phyloP scores from a whole-genome alignment of 345 rosid genomes.

The Lepidium sativum region DNA sequence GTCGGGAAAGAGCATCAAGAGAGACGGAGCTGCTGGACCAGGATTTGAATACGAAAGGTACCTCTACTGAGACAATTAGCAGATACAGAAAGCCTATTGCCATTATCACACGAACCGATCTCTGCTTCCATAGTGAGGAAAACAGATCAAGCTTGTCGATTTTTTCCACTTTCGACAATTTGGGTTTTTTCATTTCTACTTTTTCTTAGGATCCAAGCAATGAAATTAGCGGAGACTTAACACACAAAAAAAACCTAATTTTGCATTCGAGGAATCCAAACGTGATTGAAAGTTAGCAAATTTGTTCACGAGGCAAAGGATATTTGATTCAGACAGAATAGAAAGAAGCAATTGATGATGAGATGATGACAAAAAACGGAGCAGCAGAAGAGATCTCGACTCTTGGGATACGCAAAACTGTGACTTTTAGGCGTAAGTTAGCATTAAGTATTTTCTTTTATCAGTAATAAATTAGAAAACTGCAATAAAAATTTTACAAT shows the following conservation, averaged over 20 bases:
- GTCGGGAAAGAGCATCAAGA: conserved; percentile 39
- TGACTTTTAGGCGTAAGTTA: conserved; percentile 11
- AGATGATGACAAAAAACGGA: not conserved
- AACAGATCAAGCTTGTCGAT: conserved; percentile 36
- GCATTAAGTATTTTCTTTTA: not conserved
- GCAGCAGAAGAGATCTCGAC: conserved; percentile 12
- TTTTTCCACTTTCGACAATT: conserved; percentile 34
- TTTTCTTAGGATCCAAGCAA: conserved; percentile 27
- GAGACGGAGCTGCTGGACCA: conserved; percentile 37
- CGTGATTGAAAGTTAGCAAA: not conserved
- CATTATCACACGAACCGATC: conserved; percentile 62
- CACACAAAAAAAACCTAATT: not conserved
- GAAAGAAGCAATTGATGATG: conserved; percentile 1
- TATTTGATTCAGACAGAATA: too few species aligned
- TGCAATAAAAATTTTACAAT: too few species aligned
- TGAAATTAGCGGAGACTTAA: not conserved
- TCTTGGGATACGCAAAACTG: not conserved
- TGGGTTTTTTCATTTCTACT: conserved; percentile 49
- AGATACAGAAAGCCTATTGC: conserved; percentile 48
- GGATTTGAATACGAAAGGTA: conserved; percentile 68
- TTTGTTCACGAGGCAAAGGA: not conserved
- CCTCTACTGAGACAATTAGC: conserved; percentile 56
- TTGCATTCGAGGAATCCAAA: not conserved
- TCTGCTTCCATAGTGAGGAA: conserved; percentile 45
- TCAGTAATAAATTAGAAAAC: too few species aligned